Base-by-base conservation (phyloP, 441 rosid species). In the Melastoma candidum region DNA sequence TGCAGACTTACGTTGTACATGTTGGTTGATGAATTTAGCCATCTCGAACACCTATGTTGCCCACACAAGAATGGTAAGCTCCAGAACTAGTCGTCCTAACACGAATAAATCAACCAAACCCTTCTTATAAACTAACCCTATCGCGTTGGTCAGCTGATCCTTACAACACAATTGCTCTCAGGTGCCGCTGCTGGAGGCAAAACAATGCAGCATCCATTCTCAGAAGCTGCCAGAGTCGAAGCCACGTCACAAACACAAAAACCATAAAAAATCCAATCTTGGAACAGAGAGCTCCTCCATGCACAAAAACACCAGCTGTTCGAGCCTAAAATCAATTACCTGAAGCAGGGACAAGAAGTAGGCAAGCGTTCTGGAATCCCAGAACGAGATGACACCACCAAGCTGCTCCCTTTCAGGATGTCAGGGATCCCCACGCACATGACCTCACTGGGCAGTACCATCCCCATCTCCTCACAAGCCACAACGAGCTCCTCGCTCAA, bases 401-500 rank as follows among this genome's bases (percentile, higher is more conserved):
- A 47, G 32, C 61, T 62, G 49, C 53, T 63, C 11, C 73, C 71
- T 47, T 59, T 63, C 68, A 72, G 50, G 24, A 72, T 32, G 39
- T 66, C 68, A n/a, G 77, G 73, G 10, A 72, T 60, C 44, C 69
- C 71, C 26, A 72, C 66, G 24, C 71, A 65, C 54, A 68, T 73
- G 63, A 72, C 61, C 59, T 72, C 73, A n/a, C 63, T 55, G 49
- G 73, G 77, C 52, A 68, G 58, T 44, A 58, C 54, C 48, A 66
- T 51, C 26, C 66, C 74, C 68, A 68, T 52, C 39, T 63, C 68
- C 61, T 46, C 65, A 10, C 27, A 53, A 49, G 61, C 71, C 53
- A 52, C 52, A 44, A 56, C 47, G 11, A 72, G 39, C 61, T 68
- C 66, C 50, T 50, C 54, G 51, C 46, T 63, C 64, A 72, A 48